These are phyloP conservation scores for Stephania cephalantha DNA, from an alignment of 164 flowering plant genomes.

Conservation along the genomic window DNA sequence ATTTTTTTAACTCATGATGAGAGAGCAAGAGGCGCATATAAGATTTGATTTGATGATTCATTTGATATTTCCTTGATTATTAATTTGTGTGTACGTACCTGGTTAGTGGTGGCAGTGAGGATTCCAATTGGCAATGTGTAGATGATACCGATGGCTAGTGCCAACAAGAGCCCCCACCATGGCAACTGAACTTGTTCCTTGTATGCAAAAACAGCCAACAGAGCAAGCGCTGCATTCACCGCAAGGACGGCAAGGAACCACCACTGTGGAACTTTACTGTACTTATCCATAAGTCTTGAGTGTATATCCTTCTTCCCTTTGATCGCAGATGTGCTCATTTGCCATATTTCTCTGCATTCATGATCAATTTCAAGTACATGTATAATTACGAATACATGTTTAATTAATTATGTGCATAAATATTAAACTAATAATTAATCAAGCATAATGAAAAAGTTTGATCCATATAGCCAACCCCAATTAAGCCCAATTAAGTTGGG, in stretches of 20 bases:
- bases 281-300: slow-evolving; percentile 11
- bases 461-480: too few relatives aligned
- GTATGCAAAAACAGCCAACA: slow-evolving; percentile 11
- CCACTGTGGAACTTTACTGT: slow-evolving; percentile 15
- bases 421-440: too few relatives aligned
- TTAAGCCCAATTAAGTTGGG: too few relatives aligned
- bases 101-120: slow-evolving; percentile 45
- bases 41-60: too few relatives aligned
- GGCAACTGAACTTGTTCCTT: slow-evolving; percentile 25
- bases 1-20: too few relatives aligned
- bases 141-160: slow-evolving; percentile 22
- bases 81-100: slow-evolving; percentile 14
- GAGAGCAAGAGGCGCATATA: too few relatives aligned
- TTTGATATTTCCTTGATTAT: neutral
- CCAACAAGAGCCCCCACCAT: slow-evolving; percentile 39
- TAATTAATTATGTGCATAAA: too few relatives aligned
- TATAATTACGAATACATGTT: too few relatives aligned
- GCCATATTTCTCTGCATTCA: slow-evolving; percentile 40
- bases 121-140: slow-evolving; percentile 44
- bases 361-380: neutral
- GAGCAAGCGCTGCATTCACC: neutral
- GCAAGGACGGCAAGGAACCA: slow-evolving; percentile 14
- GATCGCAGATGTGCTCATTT: slow-evolving; percentile 3
- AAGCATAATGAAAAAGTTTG: too few relatives aligned
- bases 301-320: slow-evolving; percentile 16